Base-by-base conservation (phyloP, 2,329 filamentous ascomycete species). In the Teratosphaeria zuluensis region DNA sequence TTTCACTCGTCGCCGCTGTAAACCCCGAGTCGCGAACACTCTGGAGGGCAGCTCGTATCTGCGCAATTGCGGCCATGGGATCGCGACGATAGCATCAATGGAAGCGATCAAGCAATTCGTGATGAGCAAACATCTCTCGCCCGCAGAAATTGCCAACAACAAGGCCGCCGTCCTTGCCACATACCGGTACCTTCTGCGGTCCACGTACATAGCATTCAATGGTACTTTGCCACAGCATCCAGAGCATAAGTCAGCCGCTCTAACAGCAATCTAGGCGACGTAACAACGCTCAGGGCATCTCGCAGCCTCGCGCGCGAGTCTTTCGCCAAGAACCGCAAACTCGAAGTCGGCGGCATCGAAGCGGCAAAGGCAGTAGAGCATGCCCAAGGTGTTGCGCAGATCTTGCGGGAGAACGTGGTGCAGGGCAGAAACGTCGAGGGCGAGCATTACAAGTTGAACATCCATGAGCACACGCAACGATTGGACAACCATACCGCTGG, bases 401-500 rank as follows among this genome's bases (percentile, higher is more conserved):
- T 97, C 58, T 71, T 99, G 61, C 79, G 84, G 64, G 80, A 89
- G 70, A 97, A 97, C 68, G 79, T 99, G 2, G 92, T 99, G 3
- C 94, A 99, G 73, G 94, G 92, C 6, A 66, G 58, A 58, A 55
- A 63, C 46, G 57, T 53, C 59, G 65, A 61, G 11, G 60, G 57
- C 4, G 63, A 71, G 35, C 63, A 68, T 42, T 66, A 64, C 65
- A 96, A 88, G 71, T 77, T 97, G 59, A 82, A 87, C 56, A 96
- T 99, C 75, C 94, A 97, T 73, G 83, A 95, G 61, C 78, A 95
- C 64, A 99, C 88, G 32, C 92, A 99, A 74, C 81, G 90, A 64
- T 91, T 94, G 57, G 89, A 97, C 75, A 99, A 99, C 70, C 91
- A 96, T 66, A 89, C 87, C 35, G 84, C 96, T 68, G 95, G 92